Evolutionary conservation across 352 stramenopile genomes (phyloP).

Genomic region (Phytopythium delawarense): DNA sequence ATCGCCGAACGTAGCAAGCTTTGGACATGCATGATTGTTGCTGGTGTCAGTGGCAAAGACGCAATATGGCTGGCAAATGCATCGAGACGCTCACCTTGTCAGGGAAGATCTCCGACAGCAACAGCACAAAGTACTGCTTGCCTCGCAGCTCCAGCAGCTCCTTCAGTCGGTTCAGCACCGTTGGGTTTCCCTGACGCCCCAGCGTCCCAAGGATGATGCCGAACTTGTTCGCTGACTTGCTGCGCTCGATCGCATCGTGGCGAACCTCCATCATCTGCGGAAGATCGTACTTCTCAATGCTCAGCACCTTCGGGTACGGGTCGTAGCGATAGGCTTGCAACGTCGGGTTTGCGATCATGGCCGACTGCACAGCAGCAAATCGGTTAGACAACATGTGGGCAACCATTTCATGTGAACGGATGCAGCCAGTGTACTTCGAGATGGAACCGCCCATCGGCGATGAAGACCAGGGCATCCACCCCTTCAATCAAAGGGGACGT

Average conservation of each 20-base stretch:
- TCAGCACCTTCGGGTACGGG: constrained; percentile 98
- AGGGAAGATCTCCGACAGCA: constrained; percentile 98
- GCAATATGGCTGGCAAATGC: background rate
- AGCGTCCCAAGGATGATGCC: constrained; percentile 98
- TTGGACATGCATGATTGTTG: background rate
- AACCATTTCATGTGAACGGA: background rate
- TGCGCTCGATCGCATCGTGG: constrained; percentile 68
- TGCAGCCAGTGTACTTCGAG: constrained; percentile 85
- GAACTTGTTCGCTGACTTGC: constrained; percentile 86
- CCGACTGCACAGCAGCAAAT: constrained; percentile 43
- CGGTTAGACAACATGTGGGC: background rate
- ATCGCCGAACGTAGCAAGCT: constrained; percentile 84
- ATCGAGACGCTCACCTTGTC: constrained; percentile 49
- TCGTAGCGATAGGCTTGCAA: constrained; percentile 97
- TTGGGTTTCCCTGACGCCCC: constrained; percentile 96
- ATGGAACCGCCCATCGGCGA: constrained; percentile 99
- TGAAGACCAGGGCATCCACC: constrained; percentile 95
- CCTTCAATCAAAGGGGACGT: constrained; percentile 94
- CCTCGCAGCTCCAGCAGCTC: constrained; percentile 77
- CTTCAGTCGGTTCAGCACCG: constrained; percentile 94
- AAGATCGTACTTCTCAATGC: constrained; percentile 96
- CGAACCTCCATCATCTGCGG: constrained; percentile 94
- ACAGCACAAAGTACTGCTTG: constrained; percentile 93
- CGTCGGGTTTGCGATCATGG: constrained; percentile 98
- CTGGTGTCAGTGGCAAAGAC: background rate